Evolutionary conservation across 257 asterid genomes (phyloP).

Genomic region (Fraxinus pennsylvanica): DNA sequence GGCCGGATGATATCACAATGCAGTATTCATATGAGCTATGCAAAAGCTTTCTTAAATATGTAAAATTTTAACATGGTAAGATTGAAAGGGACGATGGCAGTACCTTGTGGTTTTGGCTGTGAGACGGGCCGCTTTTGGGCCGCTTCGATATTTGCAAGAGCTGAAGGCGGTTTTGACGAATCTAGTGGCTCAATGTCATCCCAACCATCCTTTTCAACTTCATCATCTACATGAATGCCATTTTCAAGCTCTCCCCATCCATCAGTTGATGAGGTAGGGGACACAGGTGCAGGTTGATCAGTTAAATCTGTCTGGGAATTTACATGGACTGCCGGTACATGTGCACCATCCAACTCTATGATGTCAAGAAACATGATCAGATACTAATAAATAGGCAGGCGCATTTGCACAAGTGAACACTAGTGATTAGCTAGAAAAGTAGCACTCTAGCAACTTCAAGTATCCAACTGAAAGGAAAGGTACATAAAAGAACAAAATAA

Average conservation of each 20-base stretch:
- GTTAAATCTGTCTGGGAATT: slow-evolving; percentile 52
- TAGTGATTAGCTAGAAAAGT: slow-evolving; percentile 12
- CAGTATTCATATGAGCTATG: background rate
- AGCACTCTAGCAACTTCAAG: background rate
- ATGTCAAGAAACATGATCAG: slow-evolving; percentile 35
- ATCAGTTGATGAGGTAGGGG: slow-evolving; percentile 74
- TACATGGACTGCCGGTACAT: slow-evolving; percentile 47
- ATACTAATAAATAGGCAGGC: slow-evolving; percentile 5
- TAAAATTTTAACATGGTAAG: background rate
- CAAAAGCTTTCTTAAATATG: background rate
- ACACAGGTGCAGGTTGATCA: slow-evolving; percentile 55
- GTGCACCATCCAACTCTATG: slow-evolving; percentile 48
- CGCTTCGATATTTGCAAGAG: slow-evolving; percentile 86
- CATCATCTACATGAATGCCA: slow-evolving; percentile 60
- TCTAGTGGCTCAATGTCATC: slow-evolving; percentile 94
- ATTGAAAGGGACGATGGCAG: background rate
- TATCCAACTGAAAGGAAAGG: background rate
- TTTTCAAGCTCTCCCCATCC: slow-evolving; percentile 97
- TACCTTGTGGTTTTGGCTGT: slow-evolving; percentile 74
- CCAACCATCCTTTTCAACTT: slow-evolving; percentile 77
- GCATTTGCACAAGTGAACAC: slow-evolving; percentile 17
- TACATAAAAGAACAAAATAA: background rate
- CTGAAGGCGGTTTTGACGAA: slow-evolving; percentile 68
- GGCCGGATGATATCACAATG: background rate
- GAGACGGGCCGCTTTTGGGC: slow-evolving; percentile 87